Base-by-base conservation (phyloP, 208 protist genomes). In the Crithidia acanthocephali region DNA sequence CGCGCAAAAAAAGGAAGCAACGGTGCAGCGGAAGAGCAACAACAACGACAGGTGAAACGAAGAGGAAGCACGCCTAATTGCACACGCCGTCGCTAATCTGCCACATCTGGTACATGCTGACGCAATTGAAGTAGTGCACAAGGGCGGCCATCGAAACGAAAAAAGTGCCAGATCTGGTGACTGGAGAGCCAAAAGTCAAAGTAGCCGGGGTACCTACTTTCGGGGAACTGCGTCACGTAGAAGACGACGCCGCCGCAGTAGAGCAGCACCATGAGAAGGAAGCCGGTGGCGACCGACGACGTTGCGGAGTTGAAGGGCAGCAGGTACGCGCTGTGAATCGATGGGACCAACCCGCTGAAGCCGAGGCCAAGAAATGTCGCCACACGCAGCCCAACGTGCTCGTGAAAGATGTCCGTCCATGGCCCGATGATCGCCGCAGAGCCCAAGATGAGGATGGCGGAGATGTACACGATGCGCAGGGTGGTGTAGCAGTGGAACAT, bases 111-210 rank as follows among this genome's bases (percentile, higher is more conserved):
- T 91, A 93, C 86, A 95, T 93, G 51, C 72, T 75, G 20, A 88
- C 78, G 45, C 81, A 81, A 53, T 92, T 95, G 27, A 80, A 85
- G 57, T 90, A 94, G 53, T 94, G 89, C 13, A 83, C 85, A 40
- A 91, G 66, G 0, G 89, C 86, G 2, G 88, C 91, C 42, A 77
- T 76, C 3, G 93, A 75, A 27, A 94, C 87, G n/a, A 48, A 92
- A 93, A 7, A 84, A 58, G 77, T 96, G 91, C 86, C 86, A 96
- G 25, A 96, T 81, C 42, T 96, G 86, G 42, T 96, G 91, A 53
- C 80, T 89, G 0, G 75, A 83, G 30, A 86, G 76, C 68, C 74
- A 92, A 1, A 83, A 45, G 72, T 96, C 91, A 65, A 96, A 96
- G 35, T 79, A 61, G 33, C 91, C 91, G 30, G 88, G 88, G 27